These are phyloP conservation scores for Acanthamoeba castellanii DNA, from an alignment of 208 protist genomes.

Conservation along the genomic window DNA sequence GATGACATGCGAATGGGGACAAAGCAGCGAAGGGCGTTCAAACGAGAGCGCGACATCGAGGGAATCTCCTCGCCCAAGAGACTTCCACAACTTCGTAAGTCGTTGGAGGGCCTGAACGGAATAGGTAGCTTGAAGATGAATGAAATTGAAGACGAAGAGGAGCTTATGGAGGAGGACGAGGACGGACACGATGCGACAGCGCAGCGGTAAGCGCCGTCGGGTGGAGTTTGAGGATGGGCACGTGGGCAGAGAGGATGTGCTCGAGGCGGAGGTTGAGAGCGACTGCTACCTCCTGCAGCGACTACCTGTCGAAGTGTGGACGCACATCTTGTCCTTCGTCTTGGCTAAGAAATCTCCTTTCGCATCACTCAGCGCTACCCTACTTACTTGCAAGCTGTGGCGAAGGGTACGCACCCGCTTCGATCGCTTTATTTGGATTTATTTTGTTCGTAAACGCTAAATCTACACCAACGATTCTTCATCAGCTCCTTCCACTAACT, in stretches of 20 bases:
- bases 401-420: neutral
- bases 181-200: neutral
- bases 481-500: neutral
- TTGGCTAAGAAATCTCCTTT: slow-evolving; percentile 31
- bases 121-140: neutral
- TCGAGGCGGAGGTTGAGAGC: neutral
- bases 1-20: neutral
- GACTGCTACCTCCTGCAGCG: neutral
- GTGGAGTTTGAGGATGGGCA: neutral
- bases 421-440: neutral
- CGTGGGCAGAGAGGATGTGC: neutral
- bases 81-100: neutral
- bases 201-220: neutral
- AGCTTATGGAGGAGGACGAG: neutral
- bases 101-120: neutral
- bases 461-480: neutral
- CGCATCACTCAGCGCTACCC: neutral
- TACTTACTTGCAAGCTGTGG: slow-evolving; percentile 46
- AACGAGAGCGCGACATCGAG: neutral
- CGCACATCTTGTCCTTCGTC: slow-evolving; percentile 15
- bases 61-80: no score
- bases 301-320: slow-evolving; percentile 39
- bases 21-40: neutral
- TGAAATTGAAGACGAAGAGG: slow-evolving; percentile 9
- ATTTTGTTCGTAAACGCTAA: neutral